A percentile compares a stretch with the other conserved stretches of the same genome.
These are phyloP conservation scores for Hypoxylon fuscum DNA, from an alignment of 495 filamentous ascomycete genomes.

Conservation along the genomic window DNA sequence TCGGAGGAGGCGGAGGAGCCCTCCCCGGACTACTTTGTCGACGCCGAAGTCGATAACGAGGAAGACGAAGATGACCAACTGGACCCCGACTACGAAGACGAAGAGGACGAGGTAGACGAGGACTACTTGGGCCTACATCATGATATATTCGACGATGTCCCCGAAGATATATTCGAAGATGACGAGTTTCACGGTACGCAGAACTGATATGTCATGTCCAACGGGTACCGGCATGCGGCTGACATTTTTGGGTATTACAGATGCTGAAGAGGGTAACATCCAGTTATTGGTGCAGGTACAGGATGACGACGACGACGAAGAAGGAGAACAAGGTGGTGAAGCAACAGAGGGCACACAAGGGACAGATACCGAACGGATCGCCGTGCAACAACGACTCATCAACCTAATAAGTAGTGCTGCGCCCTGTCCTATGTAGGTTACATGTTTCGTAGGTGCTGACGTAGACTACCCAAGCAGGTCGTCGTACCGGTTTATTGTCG, in stretches of 20 bases:
- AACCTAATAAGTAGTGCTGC: slow-evolving; percentile 42
- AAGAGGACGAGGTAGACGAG: slow-evolving; percentile 52
- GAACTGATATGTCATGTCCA: not conserved
- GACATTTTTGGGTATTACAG: slow-evolving; percentile 14
- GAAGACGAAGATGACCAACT: slow-evolving; percentile 45
- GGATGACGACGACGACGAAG: slow-evolving; percentile 47
- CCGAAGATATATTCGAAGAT: too few species aligned
- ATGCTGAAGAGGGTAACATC: slow-evolving; percentile 42
- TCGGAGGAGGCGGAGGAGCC: slow-evolving; percentile 32
- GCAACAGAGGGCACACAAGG: slow-evolving; percentile 15
- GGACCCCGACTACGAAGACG: slow-evolving; percentile 60
- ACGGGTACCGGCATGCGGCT: slow-evolving; percentile 19
- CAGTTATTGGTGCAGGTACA: slow-evolving; percentile 45
- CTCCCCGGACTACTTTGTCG: slow-evolving; percentile 34
- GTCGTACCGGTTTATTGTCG: slow-evolving; percentile 43
- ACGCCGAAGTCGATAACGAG: slow-evolving; percentile 43
- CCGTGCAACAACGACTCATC: slow-evolving; percentile 43
- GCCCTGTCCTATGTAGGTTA: not conserved
- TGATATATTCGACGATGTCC: slow-evolving; percentile 50
- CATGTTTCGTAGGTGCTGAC: slow-evolving; percentile 2
- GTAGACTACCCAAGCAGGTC: slow-evolving; percentile 34
- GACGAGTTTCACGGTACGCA: slow-evolving; percentile 53
- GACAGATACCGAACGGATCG: slow-evolving; percentile 27
- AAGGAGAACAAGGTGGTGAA: slow-evolving; percentile 39
- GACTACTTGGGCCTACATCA: slow-evolving; percentile 51